phyloP scores from a whole-genome alignment of 2,329 filamentous ascomycete genomes.

The Botrytis porri region DNA sequence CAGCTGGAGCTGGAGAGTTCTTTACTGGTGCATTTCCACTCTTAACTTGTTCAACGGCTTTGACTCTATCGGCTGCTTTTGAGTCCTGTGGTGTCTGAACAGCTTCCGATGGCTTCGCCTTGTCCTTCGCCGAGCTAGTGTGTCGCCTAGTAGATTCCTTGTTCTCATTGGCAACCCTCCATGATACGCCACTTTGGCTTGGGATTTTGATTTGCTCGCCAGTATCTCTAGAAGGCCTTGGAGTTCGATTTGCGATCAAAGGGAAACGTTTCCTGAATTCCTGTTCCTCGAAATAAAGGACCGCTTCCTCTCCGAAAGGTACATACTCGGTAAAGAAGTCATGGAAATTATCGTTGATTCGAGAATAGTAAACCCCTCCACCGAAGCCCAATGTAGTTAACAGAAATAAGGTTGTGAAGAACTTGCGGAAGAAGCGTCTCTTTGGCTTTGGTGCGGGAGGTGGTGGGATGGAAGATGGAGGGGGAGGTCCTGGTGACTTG shows the following conservation, averaged over 20 bases:
- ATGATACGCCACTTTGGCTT: constrained; percentile 79
- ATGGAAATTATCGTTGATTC: constrained; percentile 96
- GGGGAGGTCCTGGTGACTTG: constrained; percentile 38
- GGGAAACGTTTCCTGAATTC: constrained; percentile 88
- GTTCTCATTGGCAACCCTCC: constrained; percentile 66
- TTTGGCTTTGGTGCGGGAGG: constrained; percentile 51
- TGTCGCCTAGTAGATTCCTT: constrained; percentile 55
- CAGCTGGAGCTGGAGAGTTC: constrained; percentile 23
- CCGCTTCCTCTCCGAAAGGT: constrained; percentile 89
- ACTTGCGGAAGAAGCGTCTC: constrained; percentile 70
- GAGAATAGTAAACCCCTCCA: constrained; percentile 87
- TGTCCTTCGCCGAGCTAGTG: constrained; percentile 49
- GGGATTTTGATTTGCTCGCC: constrained; percentile 78
- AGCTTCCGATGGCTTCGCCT: constrained; percentile 30
- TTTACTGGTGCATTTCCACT: constrained; percentile 35
- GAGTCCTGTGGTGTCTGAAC: constrained; percentile 34
- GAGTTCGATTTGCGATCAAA: constrained; percentile 39
- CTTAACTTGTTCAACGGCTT: constrained; percentile 39
- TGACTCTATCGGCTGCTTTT: constrained; percentile 34
- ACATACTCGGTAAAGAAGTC: constrained; percentile 98
- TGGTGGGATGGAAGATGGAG: constrained; percentile 42
- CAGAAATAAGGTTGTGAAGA: constrained; percentile 72
- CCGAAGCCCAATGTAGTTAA: constrained; percentile 77
- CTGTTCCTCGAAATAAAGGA: constrained; percentile 92
- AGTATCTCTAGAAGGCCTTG: constrained; percentile 45